Percentiles rank a stretch among this genome's conserved stretches.
phyloP scores from a whole-genome alignment of 305 asterid genomes.

The Rubia occidens region DNA sequence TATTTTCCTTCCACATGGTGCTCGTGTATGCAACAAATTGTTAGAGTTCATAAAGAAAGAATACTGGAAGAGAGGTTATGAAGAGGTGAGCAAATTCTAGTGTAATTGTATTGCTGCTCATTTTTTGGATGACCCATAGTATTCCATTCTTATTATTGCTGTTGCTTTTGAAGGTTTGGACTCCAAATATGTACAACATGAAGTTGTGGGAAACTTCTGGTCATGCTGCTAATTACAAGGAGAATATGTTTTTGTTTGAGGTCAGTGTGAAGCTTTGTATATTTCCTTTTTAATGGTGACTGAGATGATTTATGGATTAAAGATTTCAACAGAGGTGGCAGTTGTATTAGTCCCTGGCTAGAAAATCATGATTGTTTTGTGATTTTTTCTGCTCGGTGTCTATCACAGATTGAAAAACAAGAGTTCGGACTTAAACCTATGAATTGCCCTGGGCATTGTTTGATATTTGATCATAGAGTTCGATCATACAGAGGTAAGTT shows the following conservation, averaged over 20 bases:
- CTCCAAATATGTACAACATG: conserved; percentile 95
- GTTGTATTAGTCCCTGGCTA: neutral
- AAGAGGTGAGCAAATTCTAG: conserved; percentile 26
- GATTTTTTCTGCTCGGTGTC: conserved; percentile 15
- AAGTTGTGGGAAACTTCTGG: conserved; percentile 97
- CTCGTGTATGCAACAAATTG: conserved; percentile 80
- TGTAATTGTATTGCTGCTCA: neutral
- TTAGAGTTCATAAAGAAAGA: conserved; percentile 60
- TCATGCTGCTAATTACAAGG: conserved; percentile 97
- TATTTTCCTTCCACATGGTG: conserved; percentile 57
- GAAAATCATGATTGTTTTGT: conserved; percentile 4
- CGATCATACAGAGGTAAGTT: conserved; percentile 90
- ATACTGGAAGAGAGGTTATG: conserved; percentile 46
- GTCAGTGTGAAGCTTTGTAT: conserved; percentile 28
- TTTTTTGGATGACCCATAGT: neutral
- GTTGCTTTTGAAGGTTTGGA: conserved; percentile 55
- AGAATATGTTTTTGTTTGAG: conserved; percentile 93
- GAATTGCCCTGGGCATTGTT: conserved; percentile 82
- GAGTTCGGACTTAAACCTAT: conserved; percentile 97
- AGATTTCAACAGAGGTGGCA: neutral
- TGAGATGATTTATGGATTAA: neutral
- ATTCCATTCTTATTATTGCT: neutral
- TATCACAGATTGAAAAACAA: conserved; percentile 77
- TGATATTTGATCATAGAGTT: conserved; percentile 75
- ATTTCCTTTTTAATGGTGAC: neutral